Conservation (phyloP, 2,329 filamentous ascomycete species). For the Ceratocystis cacaofunesta region DNA sequence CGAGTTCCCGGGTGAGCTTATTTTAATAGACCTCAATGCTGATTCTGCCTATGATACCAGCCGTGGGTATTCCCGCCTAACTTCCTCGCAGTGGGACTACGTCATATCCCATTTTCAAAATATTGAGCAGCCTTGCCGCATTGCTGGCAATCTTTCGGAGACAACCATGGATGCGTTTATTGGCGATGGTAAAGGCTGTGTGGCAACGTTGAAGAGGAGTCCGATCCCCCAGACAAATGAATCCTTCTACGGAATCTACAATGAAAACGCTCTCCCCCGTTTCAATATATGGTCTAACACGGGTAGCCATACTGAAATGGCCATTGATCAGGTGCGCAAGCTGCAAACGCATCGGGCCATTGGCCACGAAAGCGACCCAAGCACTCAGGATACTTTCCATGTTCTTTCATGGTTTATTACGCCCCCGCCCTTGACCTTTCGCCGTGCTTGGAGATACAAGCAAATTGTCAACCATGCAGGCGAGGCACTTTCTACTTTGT, state of each 20-base stretch:
- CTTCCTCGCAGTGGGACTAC: slow-evolving; percentile 22
- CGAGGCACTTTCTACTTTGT: slow-evolving; percentile 11
- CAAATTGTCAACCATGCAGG: slow-evolving; percentile 9
- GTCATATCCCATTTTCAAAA: slow-evolving; percentile 28
- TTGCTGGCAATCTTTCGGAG: slow-evolving; percentile 20
- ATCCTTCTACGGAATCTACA: slow-evolving; percentile 2
- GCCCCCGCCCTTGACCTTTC: slow-evolving; percentile 4
- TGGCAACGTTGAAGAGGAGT: slow-evolving; percentile 17
- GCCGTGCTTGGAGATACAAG: not conserved
- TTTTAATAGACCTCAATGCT: slow-evolving; percentile 29
- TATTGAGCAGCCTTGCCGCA: slow-evolving; percentile 21
- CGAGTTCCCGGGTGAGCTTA: slow-evolving; percentile 28
- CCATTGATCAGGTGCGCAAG: slow-evolving; percentile 9
- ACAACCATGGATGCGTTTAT: slow-evolving; percentile 22
- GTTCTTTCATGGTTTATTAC: slow-evolving; percentile 11
- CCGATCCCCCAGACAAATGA: slow-evolving; percentile 10
- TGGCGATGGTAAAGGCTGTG: slow-evolving; percentile 20
- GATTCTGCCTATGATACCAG: slow-evolving; percentile 19
- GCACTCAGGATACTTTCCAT: slow-evolving; percentile 9
- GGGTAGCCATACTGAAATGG: slow-evolving; percentile 7
- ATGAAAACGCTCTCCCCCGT: not conserved
- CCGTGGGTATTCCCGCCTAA: slow-evolving; percentile 22
- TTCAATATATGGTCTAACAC: slow-evolving; percentile 10
- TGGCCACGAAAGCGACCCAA: slow-evolving; percentile 3
- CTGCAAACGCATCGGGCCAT: slow-evolving; percentile 9